Conservation (phyloP, 139 green algal genomes). For the Micromonas commoda region DNA sequence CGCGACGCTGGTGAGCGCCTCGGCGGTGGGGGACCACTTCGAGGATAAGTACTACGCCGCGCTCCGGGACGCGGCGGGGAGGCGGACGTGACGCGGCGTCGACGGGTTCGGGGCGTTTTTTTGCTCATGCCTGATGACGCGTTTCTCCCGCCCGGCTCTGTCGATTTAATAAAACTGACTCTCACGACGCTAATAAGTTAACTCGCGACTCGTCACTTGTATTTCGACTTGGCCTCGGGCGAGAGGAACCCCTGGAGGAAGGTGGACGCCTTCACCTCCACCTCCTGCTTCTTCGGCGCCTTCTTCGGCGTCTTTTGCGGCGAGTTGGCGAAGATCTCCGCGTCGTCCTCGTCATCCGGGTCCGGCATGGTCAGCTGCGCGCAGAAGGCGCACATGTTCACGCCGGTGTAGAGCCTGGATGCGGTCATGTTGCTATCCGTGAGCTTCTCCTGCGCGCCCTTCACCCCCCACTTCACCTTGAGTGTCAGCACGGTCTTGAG, state of each 20-base stretch:
- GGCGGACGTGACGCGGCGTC: too few relatives aligned
- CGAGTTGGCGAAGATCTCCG: too few relatives aligned
- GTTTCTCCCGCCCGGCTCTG: too few relatives aligned
- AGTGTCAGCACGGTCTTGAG: background rate
- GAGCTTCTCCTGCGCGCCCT: background rate
- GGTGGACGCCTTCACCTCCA: background rate
- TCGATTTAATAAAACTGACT: too few relatives aligned
- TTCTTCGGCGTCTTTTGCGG: background rate
- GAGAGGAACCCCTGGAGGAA: too few relatives aligned
- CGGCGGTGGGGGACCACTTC: conserved; percentile 19
- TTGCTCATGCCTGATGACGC: too few relatives aligned
- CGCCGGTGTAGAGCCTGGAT: background rate
- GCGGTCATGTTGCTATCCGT: background rate
- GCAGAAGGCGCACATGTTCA: background rate
- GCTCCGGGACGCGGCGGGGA: too few relatives aligned
- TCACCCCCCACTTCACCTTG: background rate
- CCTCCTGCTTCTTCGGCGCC: background rate
- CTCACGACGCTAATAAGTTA: conserved; percentile 1
- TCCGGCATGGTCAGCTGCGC: background rate
- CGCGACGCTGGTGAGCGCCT: conserved; percentile 3
- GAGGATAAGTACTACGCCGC: conserved; percentile 27
- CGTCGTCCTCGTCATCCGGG: background rate
- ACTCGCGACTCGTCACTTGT: background rate
- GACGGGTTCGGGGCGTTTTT: too few relatives aligned
- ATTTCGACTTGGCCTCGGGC: background rate